Evolutionary conservation across 1,284 basidiomycete species (phyloP), one percentile per base, ranked within the genome.

Genomic region (Gomphus bonarii): DNA sequence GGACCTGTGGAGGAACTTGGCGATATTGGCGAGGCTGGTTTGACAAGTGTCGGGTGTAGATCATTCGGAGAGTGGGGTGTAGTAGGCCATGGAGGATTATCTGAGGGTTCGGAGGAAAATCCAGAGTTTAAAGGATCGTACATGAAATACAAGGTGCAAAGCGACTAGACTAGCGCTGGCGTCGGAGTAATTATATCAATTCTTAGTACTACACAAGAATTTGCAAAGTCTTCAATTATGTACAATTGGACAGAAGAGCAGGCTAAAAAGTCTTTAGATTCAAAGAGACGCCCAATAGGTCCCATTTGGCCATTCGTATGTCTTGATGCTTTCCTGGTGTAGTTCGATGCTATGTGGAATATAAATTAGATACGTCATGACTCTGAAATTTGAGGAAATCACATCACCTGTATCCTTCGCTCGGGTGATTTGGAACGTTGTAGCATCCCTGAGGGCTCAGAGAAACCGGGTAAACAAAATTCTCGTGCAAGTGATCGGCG

Each of bases 401-500:
- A 28, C 12, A 22, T 63, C 43, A 82, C 84, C 84, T 87, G 68
- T 89, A 89, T 2, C 87, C 87, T 63, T 88, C 87, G 10, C 72
- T 67, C 0, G 82, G 70, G 62, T 83, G 77, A 60, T 62, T 72
- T 0, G 88, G 88, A 1, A 90, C 83, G 62, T 93, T 93, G 73
- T 97, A 97, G 50, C 91, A 78, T 28, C 94, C 94, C 36, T 79
- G 76, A 10, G 73, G 65, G 72, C 95, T 95, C 75, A 97, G 93
- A 40, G 88, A 87, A 65, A 90, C 91, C 3, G 91, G 92, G 64
- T 85, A 84, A 54, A 86, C 73, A 73, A 97, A 97, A 71, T 97
- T 90, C 63, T 97, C 92, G 71, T 97, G 94, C 49, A 97, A 74
- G 69, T 97, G 94, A 71, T 92, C 88, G 31, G 85, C 85, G 61